phyloP scores from a whole-genome alignment of 2,329 filamentous ascomycete genomes.

The Mariannaea elegans region DNA sequence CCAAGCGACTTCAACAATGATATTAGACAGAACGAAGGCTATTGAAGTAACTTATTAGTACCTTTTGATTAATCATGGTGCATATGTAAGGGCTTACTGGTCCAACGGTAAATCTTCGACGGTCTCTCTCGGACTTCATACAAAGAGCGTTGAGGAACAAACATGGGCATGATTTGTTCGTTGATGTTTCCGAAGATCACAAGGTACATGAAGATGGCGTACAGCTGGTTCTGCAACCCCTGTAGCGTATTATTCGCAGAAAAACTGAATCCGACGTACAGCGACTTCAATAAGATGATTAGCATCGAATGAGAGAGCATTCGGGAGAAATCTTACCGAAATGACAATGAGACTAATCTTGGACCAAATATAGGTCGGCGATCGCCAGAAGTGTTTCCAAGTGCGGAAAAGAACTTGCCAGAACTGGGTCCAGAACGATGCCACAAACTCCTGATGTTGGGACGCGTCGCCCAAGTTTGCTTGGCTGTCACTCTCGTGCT shows the following conservation, averaged over 20 bases:
- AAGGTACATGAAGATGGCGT: slow-evolving; percentile 73
- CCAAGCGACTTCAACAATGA: slow-evolving; percentile 37
- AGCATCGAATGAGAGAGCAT: too few species aligned
- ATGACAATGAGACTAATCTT: slow-evolving; percentile 47
- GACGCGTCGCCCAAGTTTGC: slow-evolving; percentile 16
- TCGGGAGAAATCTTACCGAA: too few species aligned
- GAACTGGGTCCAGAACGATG: slow-evolving; percentile 44
- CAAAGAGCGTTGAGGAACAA: slow-evolving; percentile 70
- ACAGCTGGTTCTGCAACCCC: slow-evolving; percentile 74
- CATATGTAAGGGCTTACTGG: slow-evolving; percentile 21
- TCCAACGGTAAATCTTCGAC: slow-evolving; percentile 65
- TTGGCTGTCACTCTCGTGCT: not conserved
- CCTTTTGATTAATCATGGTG: not conserved
- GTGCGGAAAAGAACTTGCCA: slow-evolving; percentile 49
- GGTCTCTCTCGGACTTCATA: slow-evolving; percentile 76
- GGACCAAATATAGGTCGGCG: slow-evolving; percentile 69
- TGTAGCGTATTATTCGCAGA: slow-evolving; percentile 63
- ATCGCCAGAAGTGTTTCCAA: slow-evolving; percentile 45
- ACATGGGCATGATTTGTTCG: slow-evolving; percentile 75
- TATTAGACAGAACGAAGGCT: slow-evolving; percentile 38
- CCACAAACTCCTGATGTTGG: slow-evolving; percentile 44
- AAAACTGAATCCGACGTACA: slow-evolving; percentile 76
- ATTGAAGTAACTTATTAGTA: not conserved
- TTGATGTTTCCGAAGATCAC: slow-evolving; percentile 70
- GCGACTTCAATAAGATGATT: too few species aligned